Conservation (phyloP, 257 asterid species). For the Solanum pennellii region DNA sequence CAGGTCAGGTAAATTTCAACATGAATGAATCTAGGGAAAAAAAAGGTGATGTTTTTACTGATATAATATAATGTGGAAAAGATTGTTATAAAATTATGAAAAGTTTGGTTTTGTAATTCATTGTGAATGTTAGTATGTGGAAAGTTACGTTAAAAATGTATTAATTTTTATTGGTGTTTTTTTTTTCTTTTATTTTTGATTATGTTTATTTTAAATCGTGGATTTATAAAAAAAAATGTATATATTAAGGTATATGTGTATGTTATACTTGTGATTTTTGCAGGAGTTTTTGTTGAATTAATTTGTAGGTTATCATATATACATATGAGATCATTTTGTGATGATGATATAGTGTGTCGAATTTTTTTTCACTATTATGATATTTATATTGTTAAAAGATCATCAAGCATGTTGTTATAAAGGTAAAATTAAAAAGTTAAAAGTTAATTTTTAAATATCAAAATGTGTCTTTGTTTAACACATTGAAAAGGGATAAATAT, state of each 20-base stretch:
- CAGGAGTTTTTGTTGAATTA: background rate
- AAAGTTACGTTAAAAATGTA: background rate
- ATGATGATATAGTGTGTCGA: background rate
- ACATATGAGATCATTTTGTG: no score
- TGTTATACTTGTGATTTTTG: no score
- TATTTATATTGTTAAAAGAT: background rate
- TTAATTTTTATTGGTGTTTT: fast-evolving
- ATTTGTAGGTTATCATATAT: background rate
- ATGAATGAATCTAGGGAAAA: background rate
- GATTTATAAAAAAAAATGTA: no score
- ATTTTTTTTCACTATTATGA: background rate
- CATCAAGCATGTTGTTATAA: background rate
- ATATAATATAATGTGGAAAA: background rate
- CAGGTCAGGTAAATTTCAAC: background rate
- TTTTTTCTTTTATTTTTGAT: background rate
- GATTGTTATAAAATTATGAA: background rate
- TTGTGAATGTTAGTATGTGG: no score
- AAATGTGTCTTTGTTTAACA: no score
- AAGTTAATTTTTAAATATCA: no score
- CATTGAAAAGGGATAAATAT: background rate
- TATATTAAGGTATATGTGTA: no score
- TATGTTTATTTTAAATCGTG: no score
- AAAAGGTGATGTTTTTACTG: background rate
- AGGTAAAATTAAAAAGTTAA: background rate
- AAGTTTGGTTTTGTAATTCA: background rate